phyloP scores from a whole-genome alignment of 306 rosid species.

The Pueraria montana region DNA sequence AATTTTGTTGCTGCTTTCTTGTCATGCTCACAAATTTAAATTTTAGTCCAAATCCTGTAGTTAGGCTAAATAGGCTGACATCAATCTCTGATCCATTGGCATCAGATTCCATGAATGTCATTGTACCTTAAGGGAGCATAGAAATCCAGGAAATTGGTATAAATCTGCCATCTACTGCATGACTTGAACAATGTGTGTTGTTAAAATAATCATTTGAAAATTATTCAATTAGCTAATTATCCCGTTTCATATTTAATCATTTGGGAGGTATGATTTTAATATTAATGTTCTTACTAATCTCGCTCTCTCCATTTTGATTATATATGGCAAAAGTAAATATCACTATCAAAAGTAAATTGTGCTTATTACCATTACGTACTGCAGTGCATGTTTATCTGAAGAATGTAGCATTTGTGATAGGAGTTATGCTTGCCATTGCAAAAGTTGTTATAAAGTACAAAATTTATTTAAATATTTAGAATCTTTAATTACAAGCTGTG shows the following conservation, averaged over 20 bases:
- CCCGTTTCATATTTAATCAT: background rate
- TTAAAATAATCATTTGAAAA: background rate
- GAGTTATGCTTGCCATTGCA: background rate
- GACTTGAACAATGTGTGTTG: background rate
- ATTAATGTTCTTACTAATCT: background rate
- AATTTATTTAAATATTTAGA: too few relatives aligned
- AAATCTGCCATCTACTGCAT: conserved; percentile 8
- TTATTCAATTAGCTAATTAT: background rate
- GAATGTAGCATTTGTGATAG: background rate
- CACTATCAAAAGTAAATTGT: too few relatives aligned
- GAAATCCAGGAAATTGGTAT: background rate
- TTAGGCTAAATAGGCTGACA: conserved; percentile 10
- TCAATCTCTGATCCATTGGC: background rate
- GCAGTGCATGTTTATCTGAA: background rate
- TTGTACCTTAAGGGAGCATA: background rate
- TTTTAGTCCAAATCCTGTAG: conserved; percentile 28
- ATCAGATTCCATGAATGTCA: conserved; percentile 20
- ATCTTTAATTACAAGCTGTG: background rate
- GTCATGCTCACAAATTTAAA: conserved; percentile 19
- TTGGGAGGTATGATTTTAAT: background rate
- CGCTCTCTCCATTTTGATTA: too few relatives aligned
- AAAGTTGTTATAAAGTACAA: background rate
- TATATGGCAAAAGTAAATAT: too few relatives aligned
- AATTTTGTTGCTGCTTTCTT: conserved; percentile 21
- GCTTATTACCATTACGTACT: too few relatives aligned